A percentile compares a stretch with the other conserved stretches of the same genome.
These are phyloP conservation scores for Leishmania braziliensis DNA, from an alignment of 208 protist species.

Conservation along the genomic window DNA sequence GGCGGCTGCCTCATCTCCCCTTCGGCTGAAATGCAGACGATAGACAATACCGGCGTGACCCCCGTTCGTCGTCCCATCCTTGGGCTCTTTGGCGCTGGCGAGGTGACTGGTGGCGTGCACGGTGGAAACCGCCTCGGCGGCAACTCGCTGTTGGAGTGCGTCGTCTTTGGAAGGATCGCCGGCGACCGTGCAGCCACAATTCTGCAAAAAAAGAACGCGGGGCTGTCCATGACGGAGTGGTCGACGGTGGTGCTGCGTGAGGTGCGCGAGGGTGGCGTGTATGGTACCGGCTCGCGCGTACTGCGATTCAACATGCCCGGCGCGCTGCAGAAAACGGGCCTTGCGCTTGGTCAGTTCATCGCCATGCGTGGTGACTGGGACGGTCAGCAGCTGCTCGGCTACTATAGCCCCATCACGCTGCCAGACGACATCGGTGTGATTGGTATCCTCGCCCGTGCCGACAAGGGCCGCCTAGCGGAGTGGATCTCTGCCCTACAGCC, in stretches of 20 bases:
- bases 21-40: conserved; percentile 78
- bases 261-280: conserved; percentile 44
- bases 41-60: conserved; percentile 29
- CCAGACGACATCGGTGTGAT: conserved; percentile 71
- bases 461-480: conserved; percentile 55
- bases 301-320: conserved; percentile 78
- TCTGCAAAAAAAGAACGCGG: conserved; percentile 52
- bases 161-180: conserved; percentile 73
- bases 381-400: conserved; percentile 54
- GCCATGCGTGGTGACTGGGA: conserved; percentile 59
- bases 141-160: conserved; percentile 94
- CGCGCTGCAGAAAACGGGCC: conserved; percentile 67
- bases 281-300: conserved; percentile 51
- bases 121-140: conserved; percentile 96
- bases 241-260: conserved; percentile 51
- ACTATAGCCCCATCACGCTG: conserved; percentile 80
- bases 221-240: conserved; percentile 47
- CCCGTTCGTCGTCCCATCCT: conserved; percentile 71
- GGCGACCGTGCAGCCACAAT: conserved; percentile 76
- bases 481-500: conserved; percentile 67
- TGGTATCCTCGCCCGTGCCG: conserved; percentile 58
- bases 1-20: conserved; percentile 93
- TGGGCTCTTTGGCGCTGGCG: conserved; percentile 95
- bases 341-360: conserved; percentile 80
- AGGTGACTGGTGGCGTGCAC: conserved; percentile 97